Base-by-base conservation (phyloP, 2,329 filamentous ascomycete species). In the Exophiala sideris region DNA sequence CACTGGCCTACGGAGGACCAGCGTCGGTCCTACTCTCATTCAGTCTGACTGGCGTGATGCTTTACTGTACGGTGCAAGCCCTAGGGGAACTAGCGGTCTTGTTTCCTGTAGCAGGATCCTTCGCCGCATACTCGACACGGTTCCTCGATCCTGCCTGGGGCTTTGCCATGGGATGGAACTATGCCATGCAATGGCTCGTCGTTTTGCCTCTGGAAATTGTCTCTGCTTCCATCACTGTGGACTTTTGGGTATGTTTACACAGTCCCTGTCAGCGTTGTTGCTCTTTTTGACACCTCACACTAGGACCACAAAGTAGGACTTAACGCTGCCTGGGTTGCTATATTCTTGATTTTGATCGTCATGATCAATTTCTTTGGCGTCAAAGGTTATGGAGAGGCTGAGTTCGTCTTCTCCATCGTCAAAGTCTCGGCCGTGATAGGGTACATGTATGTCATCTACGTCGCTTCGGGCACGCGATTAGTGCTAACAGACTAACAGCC, bases 21-120 rank as follows among this genome's bases (percentile, higher is more conserved):
- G 90, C 87, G 1, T 87, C 88, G 0, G 69, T 95, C 18, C 71
- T 95, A 20, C 80, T 95, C 44, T 87, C 87, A n/a, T 95, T 90
- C 66, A 71, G 75, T 54, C 80, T 95, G 57, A 86, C 95, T 58
- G 91, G 91, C 36, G 73, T 83, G 65, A 95, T 96, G 90, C 73
- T 96, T 60, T 96, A 90, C 72, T 94, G 88, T 69, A 96, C 91
- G 1, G 88, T 95, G 32, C 91, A 96, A 67, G 90, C 91, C 0
- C 78, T 97, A 21, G 92, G 92, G 59, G 92, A 97, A 71, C 82
- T 97, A 71, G 89, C 91, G 12, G 91, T 96, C 14, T 74, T 91
- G 10, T 96, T 92, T 64, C 92, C 92, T 3, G 87, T 96, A 20
- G 88, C 91, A 18, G 92, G 92, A 52, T 95, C 91, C 2, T 97